phyloP scores from a whole-genome alignment of 2,329 filamentous ascomycete species.

The Chaetomium sp. region DNA sequence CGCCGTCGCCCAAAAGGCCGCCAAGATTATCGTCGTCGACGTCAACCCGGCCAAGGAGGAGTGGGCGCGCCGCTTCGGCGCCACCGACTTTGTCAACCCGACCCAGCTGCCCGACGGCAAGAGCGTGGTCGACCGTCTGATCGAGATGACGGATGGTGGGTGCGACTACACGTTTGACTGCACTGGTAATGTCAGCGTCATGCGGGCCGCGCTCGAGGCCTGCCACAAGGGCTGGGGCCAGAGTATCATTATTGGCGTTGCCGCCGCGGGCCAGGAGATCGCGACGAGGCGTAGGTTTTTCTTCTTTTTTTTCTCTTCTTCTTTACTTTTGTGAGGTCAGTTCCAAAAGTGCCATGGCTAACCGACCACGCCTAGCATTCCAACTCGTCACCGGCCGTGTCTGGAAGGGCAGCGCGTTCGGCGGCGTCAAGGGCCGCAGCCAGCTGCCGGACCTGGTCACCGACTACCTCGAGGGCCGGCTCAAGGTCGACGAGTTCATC shows the following conservation, averaged over 20 bases:
- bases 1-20: constrained; percentile 79
- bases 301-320: constrained; percentile 21
- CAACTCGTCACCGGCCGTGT: constrained; percentile 96
- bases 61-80: constrained; percentile 93
- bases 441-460: constrained; percentile 85
- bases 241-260: constrained; percentile 97
- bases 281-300: constrained; percentile 77
- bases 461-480: constrained; percentile 84
- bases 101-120: constrained; percentile 69
- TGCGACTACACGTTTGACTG: constrained; percentile 99
- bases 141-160: constrained; percentile 97
- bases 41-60: constrained; percentile 89
- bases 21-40: constrained; percentile 71
- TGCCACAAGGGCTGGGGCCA: constrained; percentile 99
- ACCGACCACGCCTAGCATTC: constrained; percentile 59
- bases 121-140: constrained; percentile 86
- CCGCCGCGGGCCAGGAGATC: constrained; percentile 94
- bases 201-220: constrained; percentile 92
- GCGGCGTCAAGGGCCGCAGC: constrained; percentile 94
- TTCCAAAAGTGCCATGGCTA: neutral
- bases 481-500: constrained; percentile 99
- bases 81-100: constrained; percentile 96
- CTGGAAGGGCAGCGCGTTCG: constrained; percentile 97
- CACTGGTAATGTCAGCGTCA: constrained; percentile 94
- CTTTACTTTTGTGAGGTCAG: neutral